Evolutionary conservation across 768 basidiomycete species (phyloP).

Genomic region (Terana coerulea): DNA sequence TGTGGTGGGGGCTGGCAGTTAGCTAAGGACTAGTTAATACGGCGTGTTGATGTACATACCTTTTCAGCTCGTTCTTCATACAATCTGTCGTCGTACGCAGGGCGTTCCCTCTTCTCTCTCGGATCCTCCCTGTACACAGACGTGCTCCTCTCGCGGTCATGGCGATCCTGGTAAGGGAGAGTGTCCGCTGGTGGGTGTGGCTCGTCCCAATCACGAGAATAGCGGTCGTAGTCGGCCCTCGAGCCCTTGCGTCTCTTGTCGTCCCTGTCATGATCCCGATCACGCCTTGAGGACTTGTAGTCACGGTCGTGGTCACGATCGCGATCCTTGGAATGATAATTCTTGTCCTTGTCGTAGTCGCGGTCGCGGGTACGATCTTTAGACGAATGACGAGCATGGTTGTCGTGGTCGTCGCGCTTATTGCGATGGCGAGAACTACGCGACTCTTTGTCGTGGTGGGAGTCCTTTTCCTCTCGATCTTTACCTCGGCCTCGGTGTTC

Average conservation of each 20-base stretch:
- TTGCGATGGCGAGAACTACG: conserved; percentile 44
- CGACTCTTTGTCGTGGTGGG: conserved; percentile 30
- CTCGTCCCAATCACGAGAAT: conserved; percentile 47
- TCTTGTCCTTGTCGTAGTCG: conserved; percentile 31
- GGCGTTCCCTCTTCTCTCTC: conserved; percentile 30
- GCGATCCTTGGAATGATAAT: conserved; percentile 34
- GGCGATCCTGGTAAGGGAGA: conserved; percentile 27
- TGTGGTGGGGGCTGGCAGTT: conserved; percentile 21
- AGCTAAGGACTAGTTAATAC: conserved; percentile 2
- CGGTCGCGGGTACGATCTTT: conserved; percentile 30
- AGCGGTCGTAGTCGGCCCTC: conserved; percentile 31
- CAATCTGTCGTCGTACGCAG: conserved; percentile 42
- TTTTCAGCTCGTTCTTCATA: conserved; percentile 62
- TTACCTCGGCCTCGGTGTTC: conserved; percentile 23
- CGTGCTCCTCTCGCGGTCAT: conserved; percentile 51
- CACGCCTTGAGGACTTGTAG: conserved; percentile 42
- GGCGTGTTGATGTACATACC: conserved; percentile 38
- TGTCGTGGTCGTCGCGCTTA: conserved; percentile 45
- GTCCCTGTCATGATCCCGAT: conserved; percentile 56
- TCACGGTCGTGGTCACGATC: conserved; percentile 34
- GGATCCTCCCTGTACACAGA: conserved; percentile 30
- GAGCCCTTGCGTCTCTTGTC: conserved; percentile 40
- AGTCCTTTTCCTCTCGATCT: conserved; percentile 24
- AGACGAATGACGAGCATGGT: conserved; percentile 36
- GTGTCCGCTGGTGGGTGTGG: conserved; percentile 35